Evolutionary conservation across 768 basidiomycete genomes (phyloP), one percentile per base, ranked within the genome.

Genomic region (Suillus placidus): DNA sequence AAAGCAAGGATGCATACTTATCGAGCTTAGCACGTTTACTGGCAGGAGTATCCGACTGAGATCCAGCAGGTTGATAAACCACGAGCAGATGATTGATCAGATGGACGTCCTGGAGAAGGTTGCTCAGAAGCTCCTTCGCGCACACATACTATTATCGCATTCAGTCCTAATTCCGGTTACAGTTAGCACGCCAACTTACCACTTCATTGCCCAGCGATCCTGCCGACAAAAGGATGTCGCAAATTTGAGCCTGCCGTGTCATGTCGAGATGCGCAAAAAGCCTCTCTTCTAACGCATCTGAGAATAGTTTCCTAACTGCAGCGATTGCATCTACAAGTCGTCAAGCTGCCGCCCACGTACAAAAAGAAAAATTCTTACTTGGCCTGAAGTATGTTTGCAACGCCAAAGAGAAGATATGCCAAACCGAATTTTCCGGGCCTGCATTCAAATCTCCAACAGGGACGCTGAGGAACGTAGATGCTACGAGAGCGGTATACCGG

Each of bases 1-100:
- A 4, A 26, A 49, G 18, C 12, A 38, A 64, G 23, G 26, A 57
- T 6, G 26, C 61, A 52, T 69, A 92, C 91, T 80, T 80, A 10
- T 85, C 79, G 8, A 87, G 74, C 72, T 88, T 92, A 12, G 82
- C 80, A 23, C 91, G 85, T 77, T 95, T 95, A 55, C 79, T 81
- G 1, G 85, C 84, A 16, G 86, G 87, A 10, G 84, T 78, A 16
- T 77, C 77, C 6, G 73, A 71, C 26, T 81, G 81, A 26, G 73
- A 71, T 3, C 79, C 74, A 23, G 72, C 71, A 3, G 87, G 88
- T 64, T 84, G 84, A 35, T 89, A 78, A 10, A 72, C 70, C 23
- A 76, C 70, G 7, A 93, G 78, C 18, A 94, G 78, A 34, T 81
- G 81, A 14, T 83, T 68, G 10, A 90, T 84, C 42, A 92, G 73